Evolutionary conservation across 2,329 filamentous ascomycete genomes (phyloP), one percentile per base, ranked within the genome.

Genomic region (Microsporum ferrugineum): DNA sequence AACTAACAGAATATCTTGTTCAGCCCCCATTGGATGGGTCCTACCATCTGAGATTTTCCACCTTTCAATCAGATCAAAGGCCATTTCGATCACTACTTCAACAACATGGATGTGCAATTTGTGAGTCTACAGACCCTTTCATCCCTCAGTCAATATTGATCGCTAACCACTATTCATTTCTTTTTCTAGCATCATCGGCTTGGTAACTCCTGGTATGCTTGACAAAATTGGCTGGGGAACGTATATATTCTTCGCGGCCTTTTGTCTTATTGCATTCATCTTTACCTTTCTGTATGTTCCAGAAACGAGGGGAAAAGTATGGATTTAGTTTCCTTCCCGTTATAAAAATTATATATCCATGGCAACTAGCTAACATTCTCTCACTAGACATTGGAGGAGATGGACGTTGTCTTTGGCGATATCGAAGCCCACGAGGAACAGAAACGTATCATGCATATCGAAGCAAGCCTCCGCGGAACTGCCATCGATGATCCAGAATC

Each of bases 331-430:
- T 55, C 6, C 12, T 34, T 14, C 33, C 17, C 2, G 7, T 43
- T 33, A 31, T 14, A 38, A 3, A 36, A 47, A 38, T 58, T 6
- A 12, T 27, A 27, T 3, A 39, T 43, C 1, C 2, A 23, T 31
- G 17, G 17, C 36, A 27, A 29, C 12, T 10, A 57, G 31, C 59
- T 63, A 7, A 33, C 8, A 1, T 2, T 45, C 58, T 38, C 10
- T 33, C 10, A 17, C 33, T 17, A 73, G 65, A 83, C 77, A 3
- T 75, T 84, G 10, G 81, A 84, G 68, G 77, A 84, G 62, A 82
- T 84, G 76, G 80, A 83, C 51, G 73, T 73, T 41, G 74, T 76
- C 38, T 77, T 77, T 60, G 72, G 72, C 2, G 75, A 77, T 57
- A 74, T 69, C 1, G 68, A 67, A 14, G 72, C 71, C 0, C 68